These are phyloP conservation scores for Populus hybrid DNA, from an alignment of 441 rosid genomes.

Conservation along the genomic window DNA sequence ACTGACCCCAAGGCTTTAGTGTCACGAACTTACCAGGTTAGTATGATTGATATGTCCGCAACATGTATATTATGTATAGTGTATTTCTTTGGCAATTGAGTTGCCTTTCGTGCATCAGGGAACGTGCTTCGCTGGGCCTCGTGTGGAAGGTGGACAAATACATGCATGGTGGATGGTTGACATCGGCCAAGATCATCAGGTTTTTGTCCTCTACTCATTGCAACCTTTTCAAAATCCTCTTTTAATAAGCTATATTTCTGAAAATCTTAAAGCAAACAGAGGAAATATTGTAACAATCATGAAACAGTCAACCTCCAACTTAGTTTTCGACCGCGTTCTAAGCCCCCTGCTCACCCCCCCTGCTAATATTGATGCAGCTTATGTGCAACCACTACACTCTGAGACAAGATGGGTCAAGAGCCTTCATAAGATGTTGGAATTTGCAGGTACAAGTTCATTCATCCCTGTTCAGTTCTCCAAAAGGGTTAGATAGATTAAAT, in stretches of 20 bases:
- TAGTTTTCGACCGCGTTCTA: too few species aligned
- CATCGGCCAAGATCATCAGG: constrained; percentile 94
- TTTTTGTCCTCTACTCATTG: constrained; percentile 12
- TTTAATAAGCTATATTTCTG: not conserved
- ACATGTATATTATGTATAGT: not conserved
- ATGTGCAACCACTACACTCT: constrained; percentile 94
- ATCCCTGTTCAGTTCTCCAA: not conserved
- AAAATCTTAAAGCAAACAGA: too few species aligned
- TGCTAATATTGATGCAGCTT: constrained; percentile 51
- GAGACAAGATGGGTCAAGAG: constrained; percentile 88
- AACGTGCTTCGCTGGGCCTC: constrained; percentile 82
- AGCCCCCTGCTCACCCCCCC: not conserved
- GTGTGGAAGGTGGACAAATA: constrained; percentile 64
- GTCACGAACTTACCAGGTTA: constrained; percentile 85
- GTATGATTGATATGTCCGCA: not conserved
- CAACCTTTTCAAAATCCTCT: not conserved
- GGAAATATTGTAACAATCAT: not conserved
- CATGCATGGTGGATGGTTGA: constrained; percentile 97
- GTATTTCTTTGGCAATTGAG: not conserved
- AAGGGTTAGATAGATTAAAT: not conserved
- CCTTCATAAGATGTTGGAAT: constrained; percentile 75
- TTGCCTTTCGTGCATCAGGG: constrained; percentile 43
- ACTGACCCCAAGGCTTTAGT: constrained; percentile 89
- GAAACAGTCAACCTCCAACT: too few species aligned
- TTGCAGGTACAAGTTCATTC: constrained; percentile 57